Conservation (phyloP, 371 early-diverging fungal species). For the Rhizopus delemar region DNA sequence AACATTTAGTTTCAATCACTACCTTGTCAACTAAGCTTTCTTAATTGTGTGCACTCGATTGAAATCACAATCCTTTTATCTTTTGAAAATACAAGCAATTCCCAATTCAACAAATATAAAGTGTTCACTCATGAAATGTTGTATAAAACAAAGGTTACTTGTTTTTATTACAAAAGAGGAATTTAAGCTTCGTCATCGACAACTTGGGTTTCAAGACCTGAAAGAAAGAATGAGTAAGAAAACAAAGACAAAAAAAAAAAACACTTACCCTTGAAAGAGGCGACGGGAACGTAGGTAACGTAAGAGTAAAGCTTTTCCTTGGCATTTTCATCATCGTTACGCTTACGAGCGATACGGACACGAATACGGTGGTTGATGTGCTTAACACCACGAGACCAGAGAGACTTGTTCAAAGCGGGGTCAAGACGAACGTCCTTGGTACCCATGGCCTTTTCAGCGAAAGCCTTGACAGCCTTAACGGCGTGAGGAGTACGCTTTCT, state of each 20-base stretch:
- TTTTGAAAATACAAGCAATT: no score
- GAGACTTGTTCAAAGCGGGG: constrained; percentile 72
- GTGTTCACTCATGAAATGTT: neutral
- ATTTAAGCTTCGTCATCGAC: constrained; percentile 18
- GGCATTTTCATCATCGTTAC: constrained; percentile 91
- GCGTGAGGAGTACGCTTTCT: constrained; percentile 95
- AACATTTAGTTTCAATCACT: no score
- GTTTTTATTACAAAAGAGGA: neutral
- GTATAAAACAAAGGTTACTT: neutral
- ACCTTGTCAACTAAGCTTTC: no score
- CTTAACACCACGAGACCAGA: constrained; percentile 90
- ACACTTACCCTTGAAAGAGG: neutral
- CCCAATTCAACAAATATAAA: no score
- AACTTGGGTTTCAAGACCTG: constrained; percentile 39
- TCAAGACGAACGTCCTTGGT: constrained; percentile 83
- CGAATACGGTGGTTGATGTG: constrained; percentile 89
- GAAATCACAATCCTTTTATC: no score
- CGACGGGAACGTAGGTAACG: constrained; percentile 1
- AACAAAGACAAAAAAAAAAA: neutral
- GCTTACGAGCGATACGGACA: constrained; percentile 85
- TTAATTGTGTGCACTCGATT: no score
- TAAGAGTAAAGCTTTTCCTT: constrained; percentile 2
- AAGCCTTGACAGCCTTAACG: constrained; percentile 85
- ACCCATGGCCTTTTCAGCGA: constrained; percentile 86
- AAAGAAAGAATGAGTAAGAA: constrained; percentile 64